Conservation (phyloP, 305 asterid genomes). For the Petunia hybrid region DNA sequence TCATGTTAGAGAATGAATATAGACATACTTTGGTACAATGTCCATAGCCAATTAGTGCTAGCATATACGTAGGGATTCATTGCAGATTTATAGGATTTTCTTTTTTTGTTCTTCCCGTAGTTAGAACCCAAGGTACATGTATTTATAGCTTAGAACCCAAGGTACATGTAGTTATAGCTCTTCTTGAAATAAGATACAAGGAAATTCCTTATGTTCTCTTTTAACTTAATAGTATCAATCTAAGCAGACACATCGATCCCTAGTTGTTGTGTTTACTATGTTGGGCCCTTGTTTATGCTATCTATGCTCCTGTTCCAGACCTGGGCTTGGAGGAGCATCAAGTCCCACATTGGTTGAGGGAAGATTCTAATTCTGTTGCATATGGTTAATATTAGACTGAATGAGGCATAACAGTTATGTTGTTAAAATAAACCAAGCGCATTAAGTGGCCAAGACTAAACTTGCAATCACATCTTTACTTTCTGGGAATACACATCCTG, state of each 20-base stretch:
- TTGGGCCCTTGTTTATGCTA: no score
- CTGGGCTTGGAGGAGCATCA: no score
- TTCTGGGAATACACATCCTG: no score
- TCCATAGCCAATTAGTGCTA: no score
- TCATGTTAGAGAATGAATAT: neutral
- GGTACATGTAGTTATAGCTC: neutral
- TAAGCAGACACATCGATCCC: no score
- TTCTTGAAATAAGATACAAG: neutral
- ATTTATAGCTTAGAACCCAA: neutral
- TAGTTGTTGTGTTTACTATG: no score
- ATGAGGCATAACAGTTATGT: neutral
- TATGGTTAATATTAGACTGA: neutral
- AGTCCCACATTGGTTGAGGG: no score
- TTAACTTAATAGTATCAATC: no score
- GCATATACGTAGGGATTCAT: neutral
- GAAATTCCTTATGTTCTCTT: no score
- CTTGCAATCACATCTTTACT: no score
- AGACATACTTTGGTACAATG: neutral
- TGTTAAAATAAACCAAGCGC: neutral
- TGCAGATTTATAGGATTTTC: neutral
- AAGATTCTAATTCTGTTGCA: neutral
- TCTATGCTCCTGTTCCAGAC: no score
- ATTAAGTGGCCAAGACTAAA: neutral
- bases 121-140: slow-evolving; percentile 4
- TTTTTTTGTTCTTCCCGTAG: neutral